These are phyloP conservation scores for Hirsutella rhossiliensis DNA, from an alignment of 2,329 filamentous ascomycete genomes.

Conservation along the genomic window DNA sequence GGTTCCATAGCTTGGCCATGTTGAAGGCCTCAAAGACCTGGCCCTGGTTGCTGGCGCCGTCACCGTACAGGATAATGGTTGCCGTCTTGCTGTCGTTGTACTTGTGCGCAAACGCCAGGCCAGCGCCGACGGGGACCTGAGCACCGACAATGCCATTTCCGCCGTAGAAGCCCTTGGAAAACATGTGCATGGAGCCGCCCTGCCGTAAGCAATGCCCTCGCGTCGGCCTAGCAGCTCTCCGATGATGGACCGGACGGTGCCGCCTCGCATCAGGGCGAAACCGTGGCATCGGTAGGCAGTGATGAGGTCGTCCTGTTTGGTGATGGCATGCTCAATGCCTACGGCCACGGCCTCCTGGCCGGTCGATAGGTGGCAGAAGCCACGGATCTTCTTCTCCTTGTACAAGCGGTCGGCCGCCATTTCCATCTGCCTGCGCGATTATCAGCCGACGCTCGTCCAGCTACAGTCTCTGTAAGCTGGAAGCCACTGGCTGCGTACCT, in stretches of 20 bases:
- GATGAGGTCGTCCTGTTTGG: conserved; percentile 85
- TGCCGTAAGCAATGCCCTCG: conserved; percentile 95
- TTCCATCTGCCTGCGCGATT: conserved; percentile 76
- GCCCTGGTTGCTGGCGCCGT: conserved; percentile 97
- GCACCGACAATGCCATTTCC: conserved; percentile 99
- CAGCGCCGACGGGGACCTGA: conserved; percentile 93
- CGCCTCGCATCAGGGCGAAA: conserved; percentile 94
- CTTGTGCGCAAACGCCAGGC: conserved; percentile 93
- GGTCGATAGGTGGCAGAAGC: conserved; percentile 97
- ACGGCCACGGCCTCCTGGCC: conserved; percentile 96
- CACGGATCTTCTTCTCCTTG: conserved; percentile 99
- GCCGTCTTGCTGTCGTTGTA: conserved; percentile 82
- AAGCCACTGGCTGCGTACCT: conserved; percentile 47
- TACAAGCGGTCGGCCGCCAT: conserved; percentile 98
- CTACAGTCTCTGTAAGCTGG: too few relatives aligned
- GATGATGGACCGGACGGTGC: conserved; percentile 80
- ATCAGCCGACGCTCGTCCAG: conserved; percentile 13
- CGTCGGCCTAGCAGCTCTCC: conserved; percentile 90
- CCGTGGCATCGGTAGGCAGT: conserved; percentile 99
- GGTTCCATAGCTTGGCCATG: conserved; percentile 99
- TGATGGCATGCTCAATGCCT: conserved; percentile 93
- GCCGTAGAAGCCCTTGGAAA: conserved; percentile 93
- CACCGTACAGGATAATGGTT: conserved; percentile 85
- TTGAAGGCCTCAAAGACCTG: conserved; percentile 99
- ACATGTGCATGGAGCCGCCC: conserved; percentile 99